Evolutionary conservation across 1,139 yeast species (phyloP).

Genomic region (Diutina neorugosa): DNA sequence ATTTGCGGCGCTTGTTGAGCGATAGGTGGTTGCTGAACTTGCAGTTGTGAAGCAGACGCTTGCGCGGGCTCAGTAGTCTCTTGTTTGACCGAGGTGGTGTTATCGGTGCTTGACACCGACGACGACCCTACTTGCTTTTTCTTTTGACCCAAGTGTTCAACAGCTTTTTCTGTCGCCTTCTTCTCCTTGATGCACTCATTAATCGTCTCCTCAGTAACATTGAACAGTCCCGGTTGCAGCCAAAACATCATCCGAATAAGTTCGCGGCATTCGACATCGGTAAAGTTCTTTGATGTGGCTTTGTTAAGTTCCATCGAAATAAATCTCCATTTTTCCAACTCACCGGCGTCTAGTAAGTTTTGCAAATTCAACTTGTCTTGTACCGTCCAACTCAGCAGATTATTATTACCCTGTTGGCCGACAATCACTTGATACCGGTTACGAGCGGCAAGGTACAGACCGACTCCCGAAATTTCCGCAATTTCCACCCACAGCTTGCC

Average conservation of each 20-base stretch:
- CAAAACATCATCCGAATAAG: slow-evolving; percentile 42
- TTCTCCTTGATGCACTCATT: slow-evolving; percentile 13
- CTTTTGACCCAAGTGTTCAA: slow-evolving; percentile 1
- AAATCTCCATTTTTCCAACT: slow-evolving; percentile 58
- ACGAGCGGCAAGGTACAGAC: slow-evolving; percentile 61
- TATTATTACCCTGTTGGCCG: slow-evolving; percentile 72
- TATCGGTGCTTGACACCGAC: neutral
- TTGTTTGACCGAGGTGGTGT: neutral
- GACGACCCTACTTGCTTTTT: neutral
- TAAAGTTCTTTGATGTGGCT: slow-evolving; percentile 42
- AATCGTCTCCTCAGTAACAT: slow-evolving; percentile 35
- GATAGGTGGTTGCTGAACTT: neutral
- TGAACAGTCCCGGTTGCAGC: slow-evolving; percentile 45
- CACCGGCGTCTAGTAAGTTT: slow-evolving; percentile 51
- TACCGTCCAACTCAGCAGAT: slow-evolving; percentile 50
- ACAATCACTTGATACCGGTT: slow-evolving; percentile 71
- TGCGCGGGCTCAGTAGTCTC: neutral
- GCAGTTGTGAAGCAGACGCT: neutral
- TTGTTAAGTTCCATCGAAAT: slow-evolving; percentile 51
- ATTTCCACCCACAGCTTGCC: slow-evolving; percentile 70
- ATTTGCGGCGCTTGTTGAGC: neutral
- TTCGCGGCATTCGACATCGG: slow-evolving; percentile 44
- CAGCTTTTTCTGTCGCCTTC: slow-evolving; percentile 2
- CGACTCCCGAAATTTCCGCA: slow-evolving; percentile 55
- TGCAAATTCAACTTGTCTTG: slow-evolving; percentile 46